Evolutionary conservation across 495 filamentous ascomycete genomes (phyloP).

Genomic region (Tuber brumale): DNA sequence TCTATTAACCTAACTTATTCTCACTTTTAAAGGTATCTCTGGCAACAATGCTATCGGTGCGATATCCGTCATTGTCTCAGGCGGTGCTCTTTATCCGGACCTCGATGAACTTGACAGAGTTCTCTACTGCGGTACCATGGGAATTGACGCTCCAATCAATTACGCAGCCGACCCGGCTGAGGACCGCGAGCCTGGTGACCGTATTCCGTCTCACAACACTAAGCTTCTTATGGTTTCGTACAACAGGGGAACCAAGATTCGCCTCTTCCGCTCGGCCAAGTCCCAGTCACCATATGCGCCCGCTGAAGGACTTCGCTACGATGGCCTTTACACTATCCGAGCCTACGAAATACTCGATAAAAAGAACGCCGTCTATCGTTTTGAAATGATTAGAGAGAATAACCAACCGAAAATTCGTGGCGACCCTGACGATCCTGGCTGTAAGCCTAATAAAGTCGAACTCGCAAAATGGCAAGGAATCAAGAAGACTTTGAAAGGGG

Average conservation of each 20-base stretch:
- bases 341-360: slow-evolving; percentile 33
- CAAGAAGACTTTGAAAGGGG: slow-evolving; percentile 30
- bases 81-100: slow-evolving; percentile 22
- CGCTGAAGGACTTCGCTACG: slow-evolving; percentile 50
- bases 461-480: slow-evolving; percentile 23
- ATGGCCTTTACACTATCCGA: slow-evolving; percentile 52
- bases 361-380: slow-evolving; percentile 44
- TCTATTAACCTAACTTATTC: slow-evolving; percentile 43
- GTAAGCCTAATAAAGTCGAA: slow-evolving; percentile 26
- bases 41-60: slow-evolving; percentile 48
- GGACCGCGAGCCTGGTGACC: slow-evolving; percentile 10
- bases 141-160: slow-evolving; percentile 46
- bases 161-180: slow-evolving; percentile 37
- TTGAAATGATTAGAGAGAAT: slow-evolving; percentile 44
- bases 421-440: slow-evolving; percentile 20
- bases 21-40: slow-evolving; percentile 41
- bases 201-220: slow-evolving; percentile 43
- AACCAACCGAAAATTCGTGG: slow-evolving; percentile 41
- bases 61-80: slow-evolving; percentile 18
- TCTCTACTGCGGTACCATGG: slow-evolving; percentile 51
- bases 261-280: slow-evolving; percentile 48
- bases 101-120: slow-evolving; percentile 40
- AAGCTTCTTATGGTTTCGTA: slow-evolving; percentile 43
- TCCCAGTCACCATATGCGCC: slow-evolving; percentile 46
- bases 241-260: slow-evolving; percentile 42